Percentiles rank a stretch among this genome's conserved stretches.
phyloP scores from a whole-genome alignment of 495 filamentous ascomycete genomes.

The Aspergillus hancockii region DNA sequence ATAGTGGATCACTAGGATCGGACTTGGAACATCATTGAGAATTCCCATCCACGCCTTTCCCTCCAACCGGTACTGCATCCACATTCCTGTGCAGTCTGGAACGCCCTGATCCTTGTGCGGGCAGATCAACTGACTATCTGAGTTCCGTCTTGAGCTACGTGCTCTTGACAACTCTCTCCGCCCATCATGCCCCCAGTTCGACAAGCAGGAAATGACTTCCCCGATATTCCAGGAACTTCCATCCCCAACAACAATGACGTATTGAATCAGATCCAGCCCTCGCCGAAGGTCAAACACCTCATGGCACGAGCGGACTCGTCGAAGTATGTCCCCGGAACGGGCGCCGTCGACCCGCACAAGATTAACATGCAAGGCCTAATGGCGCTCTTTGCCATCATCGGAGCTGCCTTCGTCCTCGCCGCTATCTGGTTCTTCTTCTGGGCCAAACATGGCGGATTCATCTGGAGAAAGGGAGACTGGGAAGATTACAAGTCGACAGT shows the following conservation, averaged over 20 bases:
- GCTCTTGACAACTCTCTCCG: conserved; percentile 39
- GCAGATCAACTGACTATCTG: conserved; percentile 15
- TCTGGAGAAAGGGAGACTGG: conserved; percentile 84
- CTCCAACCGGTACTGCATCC: conserved; percentile 1
- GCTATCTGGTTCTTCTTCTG: conserved; percentile 98
- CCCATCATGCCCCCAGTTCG: conserved; percentile 36
- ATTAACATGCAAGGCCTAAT: conserved; percentile 86
- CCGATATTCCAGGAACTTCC: conserved; percentile 29
- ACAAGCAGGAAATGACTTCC: conserved; percentile 23
- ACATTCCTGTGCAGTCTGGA: background rate
- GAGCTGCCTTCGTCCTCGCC: conserved; percentile 71
- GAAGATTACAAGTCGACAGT: conserved; percentile 98
- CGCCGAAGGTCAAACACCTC: conserved; percentile 10
- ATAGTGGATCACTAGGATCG: background rate
- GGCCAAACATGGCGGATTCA: conserved; percentile 93
- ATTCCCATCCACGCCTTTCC: background rate
- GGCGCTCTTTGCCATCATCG: conserved; percentile 82
- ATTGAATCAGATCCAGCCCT: background rate
- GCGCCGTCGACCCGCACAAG: conserved; percentile 59
- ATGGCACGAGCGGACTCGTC: conserved; percentile 26
- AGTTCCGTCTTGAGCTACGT: conserved; percentile 39
- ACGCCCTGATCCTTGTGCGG: background rate
- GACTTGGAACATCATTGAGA: background rate
- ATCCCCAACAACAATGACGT: conserved; percentile 14
- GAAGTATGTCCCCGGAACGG: conserved; percentile 42